phyloP scores from a whole-genome alignment of 495 filamentous ascomycete genomes.

The Endocarpon pusillum region DNA sequence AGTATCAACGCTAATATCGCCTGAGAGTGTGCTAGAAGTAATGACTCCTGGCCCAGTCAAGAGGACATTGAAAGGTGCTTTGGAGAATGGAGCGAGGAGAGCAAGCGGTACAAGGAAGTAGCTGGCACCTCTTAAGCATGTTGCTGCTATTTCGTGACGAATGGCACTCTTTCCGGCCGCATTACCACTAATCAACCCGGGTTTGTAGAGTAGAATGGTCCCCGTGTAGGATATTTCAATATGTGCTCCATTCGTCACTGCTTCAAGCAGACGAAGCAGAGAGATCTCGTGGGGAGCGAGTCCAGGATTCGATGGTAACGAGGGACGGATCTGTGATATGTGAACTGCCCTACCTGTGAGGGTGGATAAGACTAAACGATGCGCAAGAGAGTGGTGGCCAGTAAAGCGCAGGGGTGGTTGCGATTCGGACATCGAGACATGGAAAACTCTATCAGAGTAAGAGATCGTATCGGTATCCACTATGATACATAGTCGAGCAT shows the following conservation, averaged over 20 bases:
- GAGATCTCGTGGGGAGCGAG: constrained; percentile 86
- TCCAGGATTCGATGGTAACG: constrained; percentile 68
- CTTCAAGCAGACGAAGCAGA: constrained; percentile 84
- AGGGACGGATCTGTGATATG: constrained; percentile 81
- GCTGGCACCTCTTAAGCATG: constrained; percentile 62
- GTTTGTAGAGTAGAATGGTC: constrained; percentile 77
- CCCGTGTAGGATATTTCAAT: constrained; percentile 93
- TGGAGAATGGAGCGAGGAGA: constrained; percentile 83
- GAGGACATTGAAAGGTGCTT: constrained; percentile 69
- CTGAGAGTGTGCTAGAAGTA: constrained; percentile 59
- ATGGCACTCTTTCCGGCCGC: constrained; percentile 51
- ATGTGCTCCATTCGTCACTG: constrained; percentile 83
- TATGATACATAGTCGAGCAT: too few species aligned
- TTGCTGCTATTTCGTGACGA: constrained; percentile 57
- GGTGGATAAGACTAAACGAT: constrained; percentile 77
- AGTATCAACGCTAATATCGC: constrained; percentile 79
- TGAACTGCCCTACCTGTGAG: constrained; percentile 78
- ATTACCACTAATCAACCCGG: constrained; percentile 77
- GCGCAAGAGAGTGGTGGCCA: constrained; percentile 61
- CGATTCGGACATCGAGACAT: constrained; percentile 21
- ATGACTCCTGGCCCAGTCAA: constrained; percentile 90
- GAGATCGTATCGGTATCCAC: too few species aligned
- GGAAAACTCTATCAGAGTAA: too few species aligned
- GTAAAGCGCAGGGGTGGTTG: constrained; percentile 50
- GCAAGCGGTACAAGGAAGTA: constrained; percentile 86